A percentile compares a stretch with the other conserved stretches of the same genome.
Evolutionary conservation across 2,329 filamentous ascomycete genomes (phyloP).

Genomic region (Aspergillus pseudoterreus): DNA sequence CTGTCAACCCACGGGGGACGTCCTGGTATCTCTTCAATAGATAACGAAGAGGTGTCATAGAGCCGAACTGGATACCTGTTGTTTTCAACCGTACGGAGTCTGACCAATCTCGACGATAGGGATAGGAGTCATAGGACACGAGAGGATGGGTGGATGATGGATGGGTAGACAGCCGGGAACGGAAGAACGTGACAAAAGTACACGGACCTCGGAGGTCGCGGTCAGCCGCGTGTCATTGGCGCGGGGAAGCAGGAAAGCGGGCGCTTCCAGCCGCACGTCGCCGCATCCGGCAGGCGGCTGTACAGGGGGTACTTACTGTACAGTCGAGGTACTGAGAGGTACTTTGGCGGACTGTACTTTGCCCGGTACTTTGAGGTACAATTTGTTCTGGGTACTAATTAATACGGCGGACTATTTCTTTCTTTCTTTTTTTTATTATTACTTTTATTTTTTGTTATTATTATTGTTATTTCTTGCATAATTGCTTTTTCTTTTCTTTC

Average conservation of each 20-base stretch:
- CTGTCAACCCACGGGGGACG: not conserved
- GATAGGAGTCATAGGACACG: no score
- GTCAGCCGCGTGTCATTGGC: slow-evolving; percentile 21
- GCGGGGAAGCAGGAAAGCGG: slow-evolving; percentile 33
- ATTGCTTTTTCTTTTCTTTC: slow-evolving; percentile 1
- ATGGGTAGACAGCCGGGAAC: no score
- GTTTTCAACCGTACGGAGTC: no score
- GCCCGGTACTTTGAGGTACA: no score
- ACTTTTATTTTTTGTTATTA: slow-evolving; percentile 8
- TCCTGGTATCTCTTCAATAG: no score
- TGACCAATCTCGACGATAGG: no score
- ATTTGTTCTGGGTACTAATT: no score
- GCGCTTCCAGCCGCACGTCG: slow-evolving; percentile 28
- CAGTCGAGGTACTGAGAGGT: no score
- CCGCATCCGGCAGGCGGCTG: slow-evolving; percentile 31
- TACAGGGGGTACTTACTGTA: not conserved
- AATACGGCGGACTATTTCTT: slow-evolving; percentile 2
- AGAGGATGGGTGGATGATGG: no score
- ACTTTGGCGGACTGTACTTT: no score
- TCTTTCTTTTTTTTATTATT: not conserved
- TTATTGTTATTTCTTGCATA: slow-evolving; percentile 2
- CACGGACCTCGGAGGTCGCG: slow-evolving; percentile 12
- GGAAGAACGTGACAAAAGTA: slow-evolving; percentile 28
- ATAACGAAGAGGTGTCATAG: no score
- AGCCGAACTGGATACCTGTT: no score